phyloP scores from a whole-genome alignment of 208 protist genomes.

The Acanthamoeba healyi region DNA sequence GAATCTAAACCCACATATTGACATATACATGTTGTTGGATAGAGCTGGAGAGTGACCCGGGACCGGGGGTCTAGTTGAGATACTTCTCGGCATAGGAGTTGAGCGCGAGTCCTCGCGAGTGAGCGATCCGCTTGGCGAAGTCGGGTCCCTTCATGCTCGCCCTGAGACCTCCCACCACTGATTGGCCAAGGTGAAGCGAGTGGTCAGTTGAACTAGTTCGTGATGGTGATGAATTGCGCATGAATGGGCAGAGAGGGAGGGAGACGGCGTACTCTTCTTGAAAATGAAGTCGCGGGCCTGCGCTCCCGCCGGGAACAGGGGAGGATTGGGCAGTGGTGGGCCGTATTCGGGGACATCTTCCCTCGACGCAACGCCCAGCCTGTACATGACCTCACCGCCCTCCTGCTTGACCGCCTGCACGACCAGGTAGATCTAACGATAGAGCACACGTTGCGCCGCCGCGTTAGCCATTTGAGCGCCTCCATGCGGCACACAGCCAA shows the following conservation, averaged over 20 bases:
- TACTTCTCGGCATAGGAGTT: slow-evolving; percentile 62
- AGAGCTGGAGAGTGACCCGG: too few species aligned
- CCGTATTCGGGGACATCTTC: slow-evolving; percentile 66
- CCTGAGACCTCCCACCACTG: slow-evolving; percentile 25
- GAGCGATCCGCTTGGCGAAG: slow-evolving; percentile 59
- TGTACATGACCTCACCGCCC: slow-evolving; percentile 42
- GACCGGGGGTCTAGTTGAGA: too few species aligned
- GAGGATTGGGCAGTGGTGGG: slow-evolving; percentile 58
- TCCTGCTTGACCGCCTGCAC: slow-evolving; percentile 56
- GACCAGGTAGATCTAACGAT: slow-evolving; percentile 33
- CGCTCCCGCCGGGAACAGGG: slow-evolving; percentile 2
- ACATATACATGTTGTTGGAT: too few species aligned
- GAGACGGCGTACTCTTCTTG: slow-evolving; percentile 61
- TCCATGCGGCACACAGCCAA: too few species aligned
- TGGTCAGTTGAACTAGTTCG: background rate
- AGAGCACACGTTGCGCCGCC: too few species aligned
- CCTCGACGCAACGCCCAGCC: slow-evolving; percentile 44
- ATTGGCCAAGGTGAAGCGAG: background rate
- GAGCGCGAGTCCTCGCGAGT: slow-evolving; percentile 28
- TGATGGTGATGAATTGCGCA: background rate
- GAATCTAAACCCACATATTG: too few species aligned
- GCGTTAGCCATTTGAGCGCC: too few species aligned
- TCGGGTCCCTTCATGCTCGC: slow-evolving; percentile 51
- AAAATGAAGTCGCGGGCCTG: slow-evolving; percentile 49
- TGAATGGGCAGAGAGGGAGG: too few species aligned